A percentile compares a stretch with the other conserved stretches of the same genome.
Conservation (phyloP, 1,284 basidiomycete species). For the Apiotrichum gracile region DNA sequence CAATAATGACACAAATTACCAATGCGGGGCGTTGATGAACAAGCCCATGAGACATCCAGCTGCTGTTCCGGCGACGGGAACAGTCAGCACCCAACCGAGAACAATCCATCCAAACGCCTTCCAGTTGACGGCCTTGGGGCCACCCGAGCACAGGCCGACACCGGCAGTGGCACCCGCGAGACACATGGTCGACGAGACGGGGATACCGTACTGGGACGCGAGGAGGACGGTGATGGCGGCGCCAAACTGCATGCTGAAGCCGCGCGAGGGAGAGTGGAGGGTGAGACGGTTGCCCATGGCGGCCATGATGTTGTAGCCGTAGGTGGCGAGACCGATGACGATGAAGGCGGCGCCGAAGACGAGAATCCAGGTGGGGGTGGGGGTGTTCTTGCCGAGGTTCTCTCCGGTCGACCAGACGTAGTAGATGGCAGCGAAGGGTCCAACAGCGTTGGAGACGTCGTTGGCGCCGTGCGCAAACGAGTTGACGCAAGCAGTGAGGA, state of each 20-base stretch:
- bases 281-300: constrained; percentile 51
- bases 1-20: constrained; percentile 1
- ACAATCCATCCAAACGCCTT: constrained; percentile 39
- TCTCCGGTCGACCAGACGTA: constrained; percentile 44
- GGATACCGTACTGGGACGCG: constrained; percentile 46
- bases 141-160: constrained; percentile 46
- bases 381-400: constrained; percentile 36
- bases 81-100: constrained; percentile 46
- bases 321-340: constrained; percentile 50
- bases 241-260: constrained; percentile 52
- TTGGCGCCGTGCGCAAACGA: constrained; percentile 52
- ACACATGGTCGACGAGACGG: constrained; percentile 47
- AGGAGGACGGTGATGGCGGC: constrained; percentile 50
- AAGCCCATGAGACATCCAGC: constrained; percentile 46
- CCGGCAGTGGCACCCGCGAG: constrained; percentile 41
- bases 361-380: constrained; percentile 50
- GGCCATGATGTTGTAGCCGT: constrained; percentile 46
- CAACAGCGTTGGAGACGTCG: constrained; percentile 45
- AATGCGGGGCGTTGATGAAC: constrained; percentile 46
- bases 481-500: constrained; percentile 52
- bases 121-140: constrained; percentile 45
- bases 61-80: constrained; percentile 46
- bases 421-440: constrained; percentile 46
- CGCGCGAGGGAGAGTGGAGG: constrained; percentile 50
- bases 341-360: constrained; percentile 46